A percentile compares a stretch with the other conserved stretches of the same genome.
Evolutionary conservation across 495 filamentous ascomycete genomes (phyloP).

Genomic region (Aspergillus funiculosus): DNA sequence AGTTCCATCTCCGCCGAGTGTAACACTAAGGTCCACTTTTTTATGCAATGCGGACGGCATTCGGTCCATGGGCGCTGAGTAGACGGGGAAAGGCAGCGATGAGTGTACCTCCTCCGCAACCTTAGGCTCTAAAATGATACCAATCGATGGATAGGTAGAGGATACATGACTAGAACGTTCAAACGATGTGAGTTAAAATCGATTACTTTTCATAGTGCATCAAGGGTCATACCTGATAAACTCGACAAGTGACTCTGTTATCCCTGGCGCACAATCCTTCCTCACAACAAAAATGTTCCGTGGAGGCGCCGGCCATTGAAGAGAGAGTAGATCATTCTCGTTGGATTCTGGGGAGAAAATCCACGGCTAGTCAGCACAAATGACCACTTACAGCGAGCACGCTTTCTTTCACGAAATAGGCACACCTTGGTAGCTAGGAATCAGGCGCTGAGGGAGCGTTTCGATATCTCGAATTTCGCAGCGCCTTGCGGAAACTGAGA

Average conservation of each 20-base stretch:
- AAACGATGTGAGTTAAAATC: conserved; percentile 8
- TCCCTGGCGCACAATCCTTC: conserved; percentile 67
- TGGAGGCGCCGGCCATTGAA: conserved; percentile 85
- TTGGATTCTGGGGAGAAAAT: conserved; percentile 42
- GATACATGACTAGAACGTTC: conserved; percentile 57
- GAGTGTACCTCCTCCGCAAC: conserved; percentile 69
- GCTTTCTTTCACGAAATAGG: conserved; percentile 5
- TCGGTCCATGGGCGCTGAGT: conserved; percentile 39
- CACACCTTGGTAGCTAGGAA: conserved; percentile 51
- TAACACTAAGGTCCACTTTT: conserved; percentile 84
- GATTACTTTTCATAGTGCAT: neutral
- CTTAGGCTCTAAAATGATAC: conserved; percentile 75
- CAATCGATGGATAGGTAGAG: conserved; percentile 69
- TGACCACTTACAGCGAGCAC: no score
- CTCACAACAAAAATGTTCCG: conserved; percentile 87
- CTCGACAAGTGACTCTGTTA: conserved; percentile 66
- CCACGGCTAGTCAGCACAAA: no score
- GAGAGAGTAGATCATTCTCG: conserved; percentile 61
- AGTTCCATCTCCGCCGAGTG: conserved; percentile 91
- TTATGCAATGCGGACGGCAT: conserved; percentile 39
- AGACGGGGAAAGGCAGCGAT: conserved; percentile 72
- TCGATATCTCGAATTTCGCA: conserved; percentile 41
- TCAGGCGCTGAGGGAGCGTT: conserved; percentile 35
- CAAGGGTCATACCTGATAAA: conserved; percentile 56
- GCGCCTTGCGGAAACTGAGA: conserved; percentile 35